These are phyloP conservation scores for Heliosperma pusillum DNA, from an alignment of 148 eudicot genomes.

Conservation along the genomic window DNA sequence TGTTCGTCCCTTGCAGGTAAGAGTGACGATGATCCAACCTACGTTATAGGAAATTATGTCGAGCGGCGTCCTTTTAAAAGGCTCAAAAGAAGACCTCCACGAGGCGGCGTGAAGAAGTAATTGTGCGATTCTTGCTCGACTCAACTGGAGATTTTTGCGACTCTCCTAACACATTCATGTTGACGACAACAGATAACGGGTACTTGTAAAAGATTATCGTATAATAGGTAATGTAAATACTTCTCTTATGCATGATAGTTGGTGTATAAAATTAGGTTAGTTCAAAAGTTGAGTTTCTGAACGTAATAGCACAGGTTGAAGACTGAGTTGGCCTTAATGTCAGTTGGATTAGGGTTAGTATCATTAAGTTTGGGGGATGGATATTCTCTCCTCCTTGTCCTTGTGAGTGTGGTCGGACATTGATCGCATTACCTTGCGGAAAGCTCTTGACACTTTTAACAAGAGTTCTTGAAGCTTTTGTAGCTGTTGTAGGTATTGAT, in stretches of 20 bases:
- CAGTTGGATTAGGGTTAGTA: too few relatives aligned
- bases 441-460: too few relatives aligned
- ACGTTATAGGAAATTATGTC: not conserved
- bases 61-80: slow-evolving; percentile 11
- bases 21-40: slow-evolving; percentile 9
- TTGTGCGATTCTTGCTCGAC: not conserved
- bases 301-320: not conserved
- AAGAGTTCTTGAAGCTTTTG: too few relatives aligned
- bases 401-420: too few relatives aligned
- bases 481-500: too few relatives aligned
- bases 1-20: slow-evolving; percentile 21
- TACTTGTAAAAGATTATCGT: not conserved
- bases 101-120: slow-evolving; percentile 6
- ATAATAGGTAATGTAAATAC: not conserved
- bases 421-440: too few relatives aligned
- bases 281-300: slow-evolving; percentile 6
- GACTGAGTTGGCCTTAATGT: too few relatives aligned
- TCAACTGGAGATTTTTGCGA: not conserved
- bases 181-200: not conserved
- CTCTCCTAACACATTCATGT: not conserved
- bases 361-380: too few relatives aligned
- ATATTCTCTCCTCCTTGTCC: too few relatives aligned
- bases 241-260: not conserved
- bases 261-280: slow-evolving; percentile 1
- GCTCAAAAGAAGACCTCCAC: slow-evolving; percentile 26